phyloP scores from a whole-genome alignment of 2,329 filamentous ascomycete species.

The Penicillium sp. region DNA sequence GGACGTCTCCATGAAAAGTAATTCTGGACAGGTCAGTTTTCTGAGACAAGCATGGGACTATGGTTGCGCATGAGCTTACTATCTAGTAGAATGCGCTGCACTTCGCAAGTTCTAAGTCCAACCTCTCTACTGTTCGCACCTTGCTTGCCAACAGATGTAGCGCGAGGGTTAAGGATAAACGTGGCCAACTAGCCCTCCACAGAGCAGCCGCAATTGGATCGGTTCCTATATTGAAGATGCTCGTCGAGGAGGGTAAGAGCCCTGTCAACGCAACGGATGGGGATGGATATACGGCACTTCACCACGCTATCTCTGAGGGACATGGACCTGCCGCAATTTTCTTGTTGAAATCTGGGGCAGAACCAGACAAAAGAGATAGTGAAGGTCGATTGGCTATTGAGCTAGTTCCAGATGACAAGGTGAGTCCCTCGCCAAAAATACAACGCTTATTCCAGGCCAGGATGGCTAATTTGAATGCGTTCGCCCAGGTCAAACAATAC shows the following conservation, averaged over 20 bases:
- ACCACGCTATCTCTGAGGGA: constrained; percentile 65
- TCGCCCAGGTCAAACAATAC: constrained; percentile 66
- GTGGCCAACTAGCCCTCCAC: constrained; percentile 88
- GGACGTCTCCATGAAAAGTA: constrained; percentile 46
- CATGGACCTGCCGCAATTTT: constrained; percentile 78
- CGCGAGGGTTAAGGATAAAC: constrained; percentile 75
- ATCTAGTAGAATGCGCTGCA: constrained; percentile 73
- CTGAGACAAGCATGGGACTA: neutral
- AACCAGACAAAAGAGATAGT: constrained; percentile 71
- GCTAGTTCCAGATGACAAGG: constrained; percentile 81
- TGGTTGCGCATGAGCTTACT: constrained; percentile 4
- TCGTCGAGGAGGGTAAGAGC: constrained; percentile 71
- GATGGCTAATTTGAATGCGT: constrained; percentile 5
- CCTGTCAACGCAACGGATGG: constrained; percentile 80
- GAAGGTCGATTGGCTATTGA: constrained; percentile 74
- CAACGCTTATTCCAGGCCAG: neutral
- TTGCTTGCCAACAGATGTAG: constrained; percentile 76
- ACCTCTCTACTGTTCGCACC: constrained; percentile 74
- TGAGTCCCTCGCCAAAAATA: constrained; percentile 42
- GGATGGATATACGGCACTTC: constrained; percentile 82
- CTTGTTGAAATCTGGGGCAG: constrained; percentile 80
- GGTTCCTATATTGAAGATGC: constrained; percentile 77
- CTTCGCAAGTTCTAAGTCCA: constrained; percentile 86
- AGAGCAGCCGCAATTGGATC: constrained; percentile 87
- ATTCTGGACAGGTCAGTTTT: constrained; percentile 41